Evolutionary conservation across 108 stramenopile species (phyloP).

Genomic region (Discostella pseudostelligera): DNA sequence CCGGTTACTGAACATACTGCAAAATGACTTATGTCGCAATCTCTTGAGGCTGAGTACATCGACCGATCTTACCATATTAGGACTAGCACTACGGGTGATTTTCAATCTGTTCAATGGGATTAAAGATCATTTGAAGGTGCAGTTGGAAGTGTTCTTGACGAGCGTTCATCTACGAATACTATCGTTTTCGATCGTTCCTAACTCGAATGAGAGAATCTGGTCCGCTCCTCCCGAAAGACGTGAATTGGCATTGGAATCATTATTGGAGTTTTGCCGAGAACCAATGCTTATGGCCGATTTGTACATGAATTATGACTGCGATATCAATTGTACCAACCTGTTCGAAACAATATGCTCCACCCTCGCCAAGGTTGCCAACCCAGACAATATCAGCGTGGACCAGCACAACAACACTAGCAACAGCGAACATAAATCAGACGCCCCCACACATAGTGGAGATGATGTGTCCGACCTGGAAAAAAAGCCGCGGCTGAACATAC

Average conservation of each 20-base stretch:
- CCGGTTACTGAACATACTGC: conserved; percentile 56
- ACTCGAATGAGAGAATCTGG: conserved; percentile 25
- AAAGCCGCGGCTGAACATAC: conserved; percentile 57
- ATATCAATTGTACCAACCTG: conserved; percentile 93
- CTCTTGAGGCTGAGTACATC: conserved; percentile 86
- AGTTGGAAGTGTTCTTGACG: conserved; percentile 96
- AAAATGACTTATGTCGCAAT: conserved; percentile 92
- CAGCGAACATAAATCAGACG: conserved; percentile 5
- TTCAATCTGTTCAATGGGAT: conserved; percentile 96
- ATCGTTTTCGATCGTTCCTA: conserved; percentile 38
- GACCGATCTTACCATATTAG: conserved; percentile 79
- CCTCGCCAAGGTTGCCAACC: conserved; percentile 63
- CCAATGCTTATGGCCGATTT: conserved; percentile 92
- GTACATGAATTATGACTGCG: conserved; percentile 98
- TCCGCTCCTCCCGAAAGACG: conserved; percentile 71
- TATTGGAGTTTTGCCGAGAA: conserved; percentile 94
- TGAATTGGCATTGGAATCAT: conserved; percentile 91
- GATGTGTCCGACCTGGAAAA: conserved; percentile 16
- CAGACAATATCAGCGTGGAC: conserved; percentile 10
- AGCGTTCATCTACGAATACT: conserved; percentile 82
- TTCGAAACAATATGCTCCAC: conserved; percentile 81
- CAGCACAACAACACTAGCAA: not conserved
- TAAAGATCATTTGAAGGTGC: conserved; percentile 93
- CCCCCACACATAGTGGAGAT: conserved; percentile 13
- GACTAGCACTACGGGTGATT: conserved; percentile 89